Evolutionary conservation across 1,139 yeast genomes (phyloP), one percentile per base, ranked within the genome.

Genomic region (Saccharomyces hybrid): DNA sequence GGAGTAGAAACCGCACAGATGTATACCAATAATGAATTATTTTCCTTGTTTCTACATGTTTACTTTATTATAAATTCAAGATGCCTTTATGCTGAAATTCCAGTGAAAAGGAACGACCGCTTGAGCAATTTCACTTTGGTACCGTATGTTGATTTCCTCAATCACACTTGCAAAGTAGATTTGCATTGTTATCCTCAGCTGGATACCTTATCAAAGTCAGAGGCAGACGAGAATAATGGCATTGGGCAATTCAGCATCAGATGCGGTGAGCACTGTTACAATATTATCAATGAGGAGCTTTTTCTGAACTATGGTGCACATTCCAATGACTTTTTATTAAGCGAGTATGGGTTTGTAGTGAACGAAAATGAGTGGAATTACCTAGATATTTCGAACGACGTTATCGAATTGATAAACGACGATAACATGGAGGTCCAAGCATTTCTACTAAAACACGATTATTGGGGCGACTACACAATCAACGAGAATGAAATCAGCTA

Each of bases 1-100:
- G 1, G 16, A 23, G 2, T 23, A 27, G n/a, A 25, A 11, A 3
- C 3, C 41, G 2, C 3, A 47, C 41, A 20, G 11, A 9, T 1
- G 3, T 25, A 7, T 20, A 20, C 55, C 2, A 4, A 54, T 2
- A 67, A 71, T 6, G 57, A 64, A 0, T 60, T 73, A 11, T 70
- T 75, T 53, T 61, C 71, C 1, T 50, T 70, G 11, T 85, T 78
- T 61, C 65, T 83, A 20, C 82, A 89, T 80, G 81, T 87, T 0
- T 91, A 97, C 95, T 75, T 88, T 62, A 84, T 93, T 65, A 87
- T 91, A 52, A 93, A 93, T 67, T 86, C 97, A 1, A 84, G 99
- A 71, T 91, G 98, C 67, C 73, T 93, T 11, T 91, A 88, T 68
- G 85, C 86, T 84, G 78, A 79, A 4, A 71, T 88, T 2, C 83